Evolutionary conservation across 805 yeast genomes (phyloP), one percentile per base, ranked within the genome.

Genomic region (Spathaspora hagerdaliae): DNA sequence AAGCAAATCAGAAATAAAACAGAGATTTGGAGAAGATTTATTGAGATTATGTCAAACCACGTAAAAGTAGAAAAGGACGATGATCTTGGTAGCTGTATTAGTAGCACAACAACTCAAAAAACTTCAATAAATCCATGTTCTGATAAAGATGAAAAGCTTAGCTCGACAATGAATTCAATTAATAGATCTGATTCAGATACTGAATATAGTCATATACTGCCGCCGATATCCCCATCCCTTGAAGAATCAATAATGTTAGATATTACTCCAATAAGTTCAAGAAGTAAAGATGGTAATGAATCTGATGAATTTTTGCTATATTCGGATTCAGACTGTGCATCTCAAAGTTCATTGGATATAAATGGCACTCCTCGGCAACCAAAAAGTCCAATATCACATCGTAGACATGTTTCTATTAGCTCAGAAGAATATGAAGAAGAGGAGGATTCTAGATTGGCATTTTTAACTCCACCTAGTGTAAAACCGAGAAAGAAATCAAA

Each of bases 251-350:
- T 29, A 29, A 29, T 29, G 32, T 29, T 29, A 29, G 12, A 29
- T 11, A 29, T 29, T 11, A 29, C 41, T 39, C 15, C 31, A 4
- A 27, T 6, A 8, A 31, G 35, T 39, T 33, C 41, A 10, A 12
- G 27, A 12, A 9, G 8, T 35, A 35, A 24, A 35, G 37, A 10
- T 14, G 10, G n/a, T 35, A 29, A 19, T 31, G 42, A 27, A 13
- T 27, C 36, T 41, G 69, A 65, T 42, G 73, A 67, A 24, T 57
- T 51, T 35, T 69, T 58, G n/a, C 52, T 67, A 10, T 65, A 56
- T 46, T 63, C 69, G 0, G 73, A 67, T 48, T 64, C 70, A 1
- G 73, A 67, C 41, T 58, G 31, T 11, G 69, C 64, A 10, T 62
- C 68, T 9, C 65, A 60, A 41, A 56, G 60, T 42, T 64, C 69